Evolutionary conservation across 345 rosid genomes (phyloP).

Genomic region (Arabis alpina): DNA sequence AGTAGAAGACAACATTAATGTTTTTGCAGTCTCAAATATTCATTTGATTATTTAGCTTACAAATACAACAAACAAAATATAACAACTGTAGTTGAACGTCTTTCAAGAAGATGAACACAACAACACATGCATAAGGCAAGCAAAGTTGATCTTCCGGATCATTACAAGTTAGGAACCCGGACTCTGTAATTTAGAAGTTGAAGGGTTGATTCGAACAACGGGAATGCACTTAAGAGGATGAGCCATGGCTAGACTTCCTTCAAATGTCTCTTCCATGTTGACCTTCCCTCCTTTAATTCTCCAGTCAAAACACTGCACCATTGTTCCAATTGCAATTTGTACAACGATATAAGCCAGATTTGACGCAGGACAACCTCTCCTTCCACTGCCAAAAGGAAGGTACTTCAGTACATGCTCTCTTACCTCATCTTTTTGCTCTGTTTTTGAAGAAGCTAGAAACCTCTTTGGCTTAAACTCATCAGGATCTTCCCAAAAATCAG

Average conservation of each 20-base stretch:
- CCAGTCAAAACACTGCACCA: slow-evolving; percentile 42
- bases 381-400: slow-evolving; percentile 61
- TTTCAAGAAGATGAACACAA: neutral
- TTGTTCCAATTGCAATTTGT: slow-evolving; percentile 26
- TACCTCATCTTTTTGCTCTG: too few relatives aligned
- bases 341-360: slow-evolving; percentile 43
- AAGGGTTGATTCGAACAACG: neutral
- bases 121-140: too few relatives aligned
- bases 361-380: slow-evolving; percentile 67
- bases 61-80: neutral
- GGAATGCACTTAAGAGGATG: neutral
- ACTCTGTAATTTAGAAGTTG: neutral
- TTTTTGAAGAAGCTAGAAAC: slow-evolving; percentile 29
- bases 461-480: slow-evolving; percentile 65
- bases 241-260: neutral
- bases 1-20: too few relatives aligned
- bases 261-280: slow-evolving; percentile 5
- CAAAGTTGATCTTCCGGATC: too few relatives aligned
- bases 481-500: slow-evolving; percentile 60
- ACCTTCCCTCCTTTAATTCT: slow-evolving; percentile 46
- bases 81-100: neutral
- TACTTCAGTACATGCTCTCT: too few relatives aligned
- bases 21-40: too few relatives aligned
- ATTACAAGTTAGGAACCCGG: too few relatives aligned
- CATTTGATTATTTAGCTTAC: too few relatives aligned